Base-by-base conservation (phyloP, 2,329 filamentous ascomycete genomes). In the Cladosporium sp. region DNA sequence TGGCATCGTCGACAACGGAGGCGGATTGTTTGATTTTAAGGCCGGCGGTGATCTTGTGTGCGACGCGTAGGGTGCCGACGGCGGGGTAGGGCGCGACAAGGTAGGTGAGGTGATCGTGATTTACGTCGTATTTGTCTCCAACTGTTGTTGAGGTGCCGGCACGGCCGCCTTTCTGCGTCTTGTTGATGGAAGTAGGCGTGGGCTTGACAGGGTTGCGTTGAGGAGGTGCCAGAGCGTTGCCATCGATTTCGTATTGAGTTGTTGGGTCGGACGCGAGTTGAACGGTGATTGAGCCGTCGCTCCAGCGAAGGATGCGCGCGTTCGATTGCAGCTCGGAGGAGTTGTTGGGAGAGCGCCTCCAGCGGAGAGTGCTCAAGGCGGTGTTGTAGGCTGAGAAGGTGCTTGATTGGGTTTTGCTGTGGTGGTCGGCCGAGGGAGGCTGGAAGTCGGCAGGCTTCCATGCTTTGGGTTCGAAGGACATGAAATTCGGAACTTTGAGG, bases 61-160 rank as follows among this genome's bases (percentile, higher is more conserved):
- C 83, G 7, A 86, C 79, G 62, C 88, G 78, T 53, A 91, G 74
- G 19, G 87, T 72, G 53, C 83, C 82, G 38, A 82, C 84, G 22
- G 78, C 76, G 52, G 86, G 73, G 58, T 87, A 82, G 1, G 86
- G 85, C 1, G 85, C 83, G 2, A 84, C 84, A 7, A 88, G 80
- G 61, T 91, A 92, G 59, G 85, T 86, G 66, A 88, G 85, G 6
- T 83, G 80, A 59, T 92, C 87, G 54, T 84, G 78, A 22, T 81
- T 74, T 59, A 84, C 79, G 53, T 82, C 74, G 71, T 86, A 86
- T 2, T 78, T 73, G 59, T 82, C 79, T 59, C 46, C 55, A 12
- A 47, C 20, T n/a, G 50, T 25, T 9, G 38, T n/a, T 12, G 52
- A 42, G 3, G 51, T 40, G n/a, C 43, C 49, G 19, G 51, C 50